Conservation (phyloP, 1,284 basidiomycete genomes). For the Boletus smithii region DNA sequence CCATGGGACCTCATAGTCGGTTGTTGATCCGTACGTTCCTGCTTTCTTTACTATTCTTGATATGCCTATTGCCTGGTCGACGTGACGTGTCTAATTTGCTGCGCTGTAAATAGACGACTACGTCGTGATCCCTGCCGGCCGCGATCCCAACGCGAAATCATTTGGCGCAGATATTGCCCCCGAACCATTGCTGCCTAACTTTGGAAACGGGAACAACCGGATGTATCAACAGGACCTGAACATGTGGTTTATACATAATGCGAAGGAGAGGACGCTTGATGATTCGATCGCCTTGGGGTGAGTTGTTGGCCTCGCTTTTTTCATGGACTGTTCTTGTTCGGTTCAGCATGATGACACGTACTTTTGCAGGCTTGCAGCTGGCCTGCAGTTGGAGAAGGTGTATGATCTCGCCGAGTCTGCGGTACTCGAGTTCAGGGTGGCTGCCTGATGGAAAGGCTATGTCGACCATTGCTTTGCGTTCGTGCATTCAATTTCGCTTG, state of each 20-base stretch:
- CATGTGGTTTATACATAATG: constrained; percentile 29
- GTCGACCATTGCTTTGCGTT: background rate
- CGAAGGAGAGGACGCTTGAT: constrained; percentile 26
- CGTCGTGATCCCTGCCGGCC: constrained; percentile 13
- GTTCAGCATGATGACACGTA: background rate
- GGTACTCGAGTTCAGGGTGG: constrained; percentile 28
- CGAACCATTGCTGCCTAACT: constrained; percentile 30
- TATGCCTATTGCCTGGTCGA: background rate
- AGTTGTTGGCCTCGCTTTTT: background rate
- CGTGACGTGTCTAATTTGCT: too few species aligned
- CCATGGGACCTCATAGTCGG: constrained; percentile 27
- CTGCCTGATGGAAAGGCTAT: constrained; percentile 5
- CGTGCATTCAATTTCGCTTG: background rate
- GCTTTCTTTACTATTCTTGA: background rate
- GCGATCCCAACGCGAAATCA: constrained; percentile 3
- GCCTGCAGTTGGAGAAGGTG: constrained; percentile 23
- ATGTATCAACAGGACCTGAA: constrained; percentile 30
- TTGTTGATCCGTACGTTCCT: constrained; percentile 27
- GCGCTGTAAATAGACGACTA: constrained; percentile 18
- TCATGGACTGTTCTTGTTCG: background rate
- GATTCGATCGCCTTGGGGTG: constrained; percentile 24
- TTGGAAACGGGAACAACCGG: constrained; percentile 24
- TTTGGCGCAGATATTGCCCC: constrained; percentile 22
- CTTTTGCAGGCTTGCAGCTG: constrained; percentile 16
- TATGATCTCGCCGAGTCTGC: constrained; percentile 28